Conservation (phyloP, 2,329 filamentous ascomycete genomes). For the Keithomyces neogunnii region DNA sequence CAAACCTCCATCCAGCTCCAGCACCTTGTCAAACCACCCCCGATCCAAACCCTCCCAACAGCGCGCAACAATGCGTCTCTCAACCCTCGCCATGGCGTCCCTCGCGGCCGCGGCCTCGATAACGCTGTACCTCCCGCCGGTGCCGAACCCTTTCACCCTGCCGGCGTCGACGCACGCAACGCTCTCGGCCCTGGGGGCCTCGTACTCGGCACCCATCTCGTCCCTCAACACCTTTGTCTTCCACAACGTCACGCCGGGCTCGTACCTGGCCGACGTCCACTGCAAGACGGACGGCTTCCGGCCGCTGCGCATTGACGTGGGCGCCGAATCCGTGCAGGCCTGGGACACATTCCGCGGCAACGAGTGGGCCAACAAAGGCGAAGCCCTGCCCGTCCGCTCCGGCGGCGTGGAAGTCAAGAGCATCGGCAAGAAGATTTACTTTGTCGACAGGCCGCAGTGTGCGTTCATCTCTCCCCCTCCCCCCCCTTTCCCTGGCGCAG, state of each 20-base stretch:
- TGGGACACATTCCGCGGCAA: constrained; percentile 87
- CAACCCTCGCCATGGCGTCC: constrained; percentile 21
- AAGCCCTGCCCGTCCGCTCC: constrained; percentile 38
- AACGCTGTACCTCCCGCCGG: constrained; percentile 37
- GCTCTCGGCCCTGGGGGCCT: constrained; percentile 32
- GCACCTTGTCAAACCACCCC: background rate
- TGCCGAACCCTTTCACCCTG: constrained; percentile 43
- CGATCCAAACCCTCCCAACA: constrained; percentile 10
- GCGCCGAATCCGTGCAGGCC: constrained; percentile 37
- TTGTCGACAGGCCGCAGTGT: constrained; percentile 68
- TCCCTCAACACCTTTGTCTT: constrained; percentile 67
- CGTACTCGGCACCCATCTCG: constrained; percentile 53
- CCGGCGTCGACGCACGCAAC: constrained; percentile 61
- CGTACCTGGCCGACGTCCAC: constrained; percentile 77
- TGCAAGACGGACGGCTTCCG: constrained; percentile 67
- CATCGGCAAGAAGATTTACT: constrained; percentile 62
- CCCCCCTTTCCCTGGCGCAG: background rate
- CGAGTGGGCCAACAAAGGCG: constrained; percentile 81
- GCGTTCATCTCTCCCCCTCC: constrained; percentile 29
- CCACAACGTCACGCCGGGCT: constrained; percentile 58
- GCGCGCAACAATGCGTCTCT: constrained; percentile 24
- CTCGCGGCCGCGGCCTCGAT: constrained; percentile 27
- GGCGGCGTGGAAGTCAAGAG: constrained; percentile 53
- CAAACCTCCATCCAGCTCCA: background rate
- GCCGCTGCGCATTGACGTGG: constrained; percentile 72